Evolutionary conservation across 768 basidiomycete genomes (phyloP).

Genomic region (Russula sp.): DNA sequence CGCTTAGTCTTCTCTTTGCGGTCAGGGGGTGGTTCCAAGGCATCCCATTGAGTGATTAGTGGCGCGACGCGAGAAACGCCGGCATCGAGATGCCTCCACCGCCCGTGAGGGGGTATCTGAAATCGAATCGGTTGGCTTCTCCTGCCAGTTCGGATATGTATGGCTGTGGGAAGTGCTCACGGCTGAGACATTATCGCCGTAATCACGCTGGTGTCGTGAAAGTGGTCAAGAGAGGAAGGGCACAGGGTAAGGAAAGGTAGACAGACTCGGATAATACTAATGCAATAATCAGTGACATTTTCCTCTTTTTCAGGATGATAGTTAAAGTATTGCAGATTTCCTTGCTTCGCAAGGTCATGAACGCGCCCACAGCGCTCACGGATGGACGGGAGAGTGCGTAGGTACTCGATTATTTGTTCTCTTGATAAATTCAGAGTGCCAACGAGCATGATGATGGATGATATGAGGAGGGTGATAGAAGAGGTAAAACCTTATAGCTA

Average conservation of each 20-base stretch:
- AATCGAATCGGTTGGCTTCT: neutral
- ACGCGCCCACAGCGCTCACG: constrained; percentile 78
- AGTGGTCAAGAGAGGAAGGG: neutral
- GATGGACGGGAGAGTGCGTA: constrained; percentile 84
- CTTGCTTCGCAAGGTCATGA: constrained; percentile 65
- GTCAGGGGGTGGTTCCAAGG: constrained; percentile 36
- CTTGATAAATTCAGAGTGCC: constrained; percentile 3
- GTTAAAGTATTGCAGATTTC: constrained; percentile 77
- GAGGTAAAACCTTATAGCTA: constrained; percentile 18
- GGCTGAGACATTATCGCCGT: constrained; percentile 54
- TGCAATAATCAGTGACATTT: constrained; percentile 66
- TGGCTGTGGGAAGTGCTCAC: constrained; percentile 34
- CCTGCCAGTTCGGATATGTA: neutral
- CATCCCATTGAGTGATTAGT: constrained; percentile 50
- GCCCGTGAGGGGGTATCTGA: constrained; percentile 80
- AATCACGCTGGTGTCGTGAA: constrained; percentile 57
- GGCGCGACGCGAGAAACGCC: constrained; percentile 56
- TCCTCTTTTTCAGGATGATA: constrained; percentile 73
- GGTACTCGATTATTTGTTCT: constrained; percentile 50
- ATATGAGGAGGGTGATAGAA: neutral
- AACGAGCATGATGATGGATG: constrained; percentile 21
- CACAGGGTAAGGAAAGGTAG: neutral
- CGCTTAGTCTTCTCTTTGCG: constrained; percentile 58
- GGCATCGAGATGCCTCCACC: constrained; percentile 84
- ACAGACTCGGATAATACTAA: constrained; percentile 68